phyloP scores from a whole-genome alignment of 805 yeast genomes.

The Yarrowia sp. region DNA sequence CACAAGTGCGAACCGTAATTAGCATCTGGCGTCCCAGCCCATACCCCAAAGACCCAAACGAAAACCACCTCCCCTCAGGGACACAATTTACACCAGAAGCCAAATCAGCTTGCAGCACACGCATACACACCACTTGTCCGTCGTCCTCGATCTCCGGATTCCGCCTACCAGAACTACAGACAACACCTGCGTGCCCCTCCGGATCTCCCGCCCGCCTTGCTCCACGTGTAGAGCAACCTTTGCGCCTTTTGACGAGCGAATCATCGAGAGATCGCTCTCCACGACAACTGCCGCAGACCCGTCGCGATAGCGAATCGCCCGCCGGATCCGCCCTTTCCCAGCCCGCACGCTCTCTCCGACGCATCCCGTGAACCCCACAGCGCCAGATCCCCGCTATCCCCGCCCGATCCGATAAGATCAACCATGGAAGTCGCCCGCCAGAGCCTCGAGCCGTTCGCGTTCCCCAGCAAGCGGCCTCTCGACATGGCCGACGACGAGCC shows the following conservation, averaged over 20 bases:
- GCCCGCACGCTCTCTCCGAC: too few species aligned
- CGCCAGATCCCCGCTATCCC: neutral
- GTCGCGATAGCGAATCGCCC: neutral
- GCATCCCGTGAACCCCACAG: neutral
- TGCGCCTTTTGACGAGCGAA: neutral
- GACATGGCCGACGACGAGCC: constrained; percentile 17
- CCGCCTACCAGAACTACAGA: too few species aligned
- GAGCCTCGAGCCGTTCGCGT: constrained; percentile 2
- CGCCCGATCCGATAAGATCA: neutral
- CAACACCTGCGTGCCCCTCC: neutral
- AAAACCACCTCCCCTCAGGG: constrained; percentile 25
- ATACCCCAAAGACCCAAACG: constrained; percentile 14
- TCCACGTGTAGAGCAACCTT: neutral
- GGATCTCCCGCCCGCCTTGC: neutral
- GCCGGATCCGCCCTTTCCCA: neutral
- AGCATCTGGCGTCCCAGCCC: constrained; percentile 16
- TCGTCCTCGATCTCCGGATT: neutral
- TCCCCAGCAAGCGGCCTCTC: neutral
- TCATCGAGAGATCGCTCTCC: neutral
- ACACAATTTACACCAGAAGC: constrained; percentile 24
- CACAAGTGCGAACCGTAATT: neutral
- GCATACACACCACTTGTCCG: neutral
- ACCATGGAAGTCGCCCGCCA: constrained; percentile 21
- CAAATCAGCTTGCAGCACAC: constrained; percentile 20
- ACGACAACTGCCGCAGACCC: too few species aligned